These are phyloP conservation scores for Ascochyta lentis DNA, from an alignment of 2,329 filamentous ascomycete genomes.

Conservation along the genomic window DNA sequence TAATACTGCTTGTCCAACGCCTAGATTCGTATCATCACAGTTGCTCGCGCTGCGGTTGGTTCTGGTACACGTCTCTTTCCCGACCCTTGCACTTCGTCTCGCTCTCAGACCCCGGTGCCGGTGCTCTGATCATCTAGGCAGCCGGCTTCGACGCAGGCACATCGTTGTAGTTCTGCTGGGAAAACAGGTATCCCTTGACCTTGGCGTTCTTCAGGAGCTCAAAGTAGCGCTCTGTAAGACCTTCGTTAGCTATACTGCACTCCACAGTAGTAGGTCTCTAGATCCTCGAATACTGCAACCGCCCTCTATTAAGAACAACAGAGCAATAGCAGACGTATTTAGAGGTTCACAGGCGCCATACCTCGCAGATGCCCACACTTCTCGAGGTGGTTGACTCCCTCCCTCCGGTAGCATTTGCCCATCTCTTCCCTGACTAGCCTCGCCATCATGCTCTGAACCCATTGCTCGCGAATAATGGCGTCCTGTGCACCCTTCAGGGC, in stretches of 20 bases:
- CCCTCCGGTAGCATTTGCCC: conserved; percentile 82
- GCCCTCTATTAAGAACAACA: background rate
- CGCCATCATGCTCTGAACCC: conserved; percentile 90
- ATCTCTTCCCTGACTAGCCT: conserved; percentile 81
- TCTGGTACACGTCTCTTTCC: conserved; percentile 6
- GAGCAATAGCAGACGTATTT: background rate
- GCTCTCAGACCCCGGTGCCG: background rate
- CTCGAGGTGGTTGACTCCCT: conserved; percentile 87
- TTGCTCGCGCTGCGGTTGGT: conserved; percentile 10
- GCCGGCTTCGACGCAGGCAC: conserved; percentile 13
- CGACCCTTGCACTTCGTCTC: background rate
- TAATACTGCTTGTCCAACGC: conserved; percentile 18
- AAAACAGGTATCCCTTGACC: conserved; percentile 78
- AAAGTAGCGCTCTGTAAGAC: conserved; percentile 73
- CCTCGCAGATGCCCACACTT: conserved; percentile 84
- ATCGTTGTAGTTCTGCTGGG: conserved; percentile 76
- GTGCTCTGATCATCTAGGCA: conserved; percentile 35
- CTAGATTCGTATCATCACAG: conserved; percentile 17
- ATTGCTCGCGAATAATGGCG: conserved; percentile 82
- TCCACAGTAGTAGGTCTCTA: background rate
- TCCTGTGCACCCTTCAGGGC: conserved; percentile 84
- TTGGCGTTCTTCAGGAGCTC: conserved; percentile 77
- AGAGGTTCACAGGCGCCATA: conserved; percentile 53
- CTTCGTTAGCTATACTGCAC: conserved; percentile 28
- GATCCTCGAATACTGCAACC: background rate